Conservation (phyloP, 176 grass and related monocot species). For the Olyra latifolia region DNA sequence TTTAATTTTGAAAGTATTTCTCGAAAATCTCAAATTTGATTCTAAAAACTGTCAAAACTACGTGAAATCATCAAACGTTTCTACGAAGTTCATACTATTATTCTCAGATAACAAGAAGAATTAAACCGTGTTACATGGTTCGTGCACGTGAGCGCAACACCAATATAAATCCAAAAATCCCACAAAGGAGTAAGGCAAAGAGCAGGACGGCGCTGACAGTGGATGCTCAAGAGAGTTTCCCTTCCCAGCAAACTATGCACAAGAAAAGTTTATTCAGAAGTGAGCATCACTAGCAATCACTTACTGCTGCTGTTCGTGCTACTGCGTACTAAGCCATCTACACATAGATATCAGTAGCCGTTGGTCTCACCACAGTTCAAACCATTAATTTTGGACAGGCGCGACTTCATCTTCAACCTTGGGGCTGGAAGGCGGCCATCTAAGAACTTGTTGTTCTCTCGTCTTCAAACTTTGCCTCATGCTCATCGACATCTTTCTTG, state of each 20-base stretch:
- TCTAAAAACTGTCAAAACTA: no score
- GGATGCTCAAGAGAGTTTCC: background rate
- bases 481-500: slow-evolving; percentile 64
- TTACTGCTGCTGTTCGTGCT: background rate
- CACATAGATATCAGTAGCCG: background rate
- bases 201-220: background rate
- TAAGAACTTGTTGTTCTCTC: slow-evolving; percentile 25
- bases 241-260: background rate
- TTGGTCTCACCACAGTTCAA: slow-evolving; percentile 22
- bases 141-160: background rate
- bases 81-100: no score
- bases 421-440: slow-evolving; percentile 32
- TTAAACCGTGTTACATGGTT: background rate
- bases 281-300: background rate
- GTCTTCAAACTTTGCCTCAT: slow-evolving; percentile 58
- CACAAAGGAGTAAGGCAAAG: background rate
- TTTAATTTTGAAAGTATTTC: no score
- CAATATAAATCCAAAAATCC: background rate
- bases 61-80: no score
- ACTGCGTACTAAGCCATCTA: background rate
- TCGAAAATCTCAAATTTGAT: no score
- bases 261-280: slow-evolving; percentile 17
- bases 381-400: background rate
- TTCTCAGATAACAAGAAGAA: no score
- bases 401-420: slow-evolving; percentile 16